Base-by-base conservation (phyloP, 2,329 filamentous ascomycete species). In the Epichloe hybrida region DNA sequence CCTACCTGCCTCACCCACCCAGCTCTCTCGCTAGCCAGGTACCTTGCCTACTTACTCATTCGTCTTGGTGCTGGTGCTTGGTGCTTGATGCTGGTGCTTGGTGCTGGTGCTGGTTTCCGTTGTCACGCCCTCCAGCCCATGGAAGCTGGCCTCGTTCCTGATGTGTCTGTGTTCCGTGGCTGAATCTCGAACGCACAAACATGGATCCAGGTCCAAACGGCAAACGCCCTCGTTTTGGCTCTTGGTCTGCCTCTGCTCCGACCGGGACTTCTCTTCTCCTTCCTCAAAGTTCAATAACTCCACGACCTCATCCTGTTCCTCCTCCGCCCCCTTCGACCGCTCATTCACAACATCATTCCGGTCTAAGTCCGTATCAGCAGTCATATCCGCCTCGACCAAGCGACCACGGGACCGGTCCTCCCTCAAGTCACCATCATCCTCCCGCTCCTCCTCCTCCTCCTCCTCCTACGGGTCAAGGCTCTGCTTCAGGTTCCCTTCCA, bases 201-300 rank as follows among this genome's bases (percentile, higher is more conserved):
- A 81, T 81, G 79, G 78, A 81, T 69, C 69, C 69, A 70, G 74
- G 70, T 66, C 73, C 66, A 62, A 76, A 80, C 61, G 68, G 66
- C 62, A 81, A 81, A 71, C 76, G 78, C 63, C 74, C 73, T 64
- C 77, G 78, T 68, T 69, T 80, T 58, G 57, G 65, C 47, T 64
- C 71, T 63, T 73, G 73, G 72, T 68, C 73, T 63, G 70, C 65
- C 54, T 70, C 71, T 63, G 67, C 69, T 64, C 66, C 67, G 58
- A 70, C 69, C 66, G 66, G 70, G 67, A 66, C 71, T 60, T 71
- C 73, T 57, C 66, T 76, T 54, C 72, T 72, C 61, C 69, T 69
- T 62, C 70, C 69, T 56, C 65, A 67, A 59, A 63, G 61, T 60
- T 58, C 66, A 62, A 52, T 63, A 61, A 53, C 64, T 53, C 31